These are phyloP conservation scores for Kwoniella europaea DNA, from an alignment of 768 basidiomycete species.

Conservation along the genomic window DNA sequence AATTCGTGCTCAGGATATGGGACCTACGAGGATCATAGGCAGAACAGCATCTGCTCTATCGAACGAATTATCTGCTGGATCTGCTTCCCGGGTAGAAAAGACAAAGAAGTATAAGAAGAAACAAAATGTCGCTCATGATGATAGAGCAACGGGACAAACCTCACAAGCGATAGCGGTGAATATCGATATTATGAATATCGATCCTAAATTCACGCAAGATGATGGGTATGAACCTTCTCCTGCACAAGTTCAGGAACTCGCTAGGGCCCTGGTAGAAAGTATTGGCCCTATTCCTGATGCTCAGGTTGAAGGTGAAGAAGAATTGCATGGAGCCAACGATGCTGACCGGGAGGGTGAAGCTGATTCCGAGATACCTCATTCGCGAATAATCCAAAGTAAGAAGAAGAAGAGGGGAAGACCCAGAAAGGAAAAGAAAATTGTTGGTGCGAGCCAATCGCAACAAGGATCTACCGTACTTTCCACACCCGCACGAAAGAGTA, in stretches of 20 bases:
- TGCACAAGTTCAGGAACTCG: constrained; percentile 13
- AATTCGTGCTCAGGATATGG: constrained; percentile 4
- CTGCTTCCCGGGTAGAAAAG: not conserved
- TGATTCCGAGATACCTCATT: not conserved
- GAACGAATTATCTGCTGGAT: not conserved
- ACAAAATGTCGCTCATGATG: not conserved
- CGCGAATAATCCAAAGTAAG: not conserved
- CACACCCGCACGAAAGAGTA: not conserved
- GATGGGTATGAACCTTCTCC: constrained; percentile 15
- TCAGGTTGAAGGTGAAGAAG: constrained; percentile 13
- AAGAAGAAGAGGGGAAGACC: constrained; percentile 9
- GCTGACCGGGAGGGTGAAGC: not conserved
- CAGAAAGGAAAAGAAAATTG: not conserved
- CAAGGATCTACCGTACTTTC: not conserved
- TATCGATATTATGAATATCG: not conserved
- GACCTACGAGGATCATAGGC: constrained; percentile 6
- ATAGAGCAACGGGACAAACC: too few species aligned
- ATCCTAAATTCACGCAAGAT: not conserved
- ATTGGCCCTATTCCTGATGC: not conserved
- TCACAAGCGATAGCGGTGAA: not conserved
- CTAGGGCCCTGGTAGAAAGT: constrained; percentile 10
- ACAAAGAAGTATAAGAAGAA: constrained; percentile 1
- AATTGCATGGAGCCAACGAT: not conserved
- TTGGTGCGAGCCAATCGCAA: not conserved
- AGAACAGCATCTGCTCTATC: not conserved